Evolutionary conservation across 2,329 filamentous ascomycete genomes (phyloP).

Genomic region (Ciborinia camelliae): DNA sequence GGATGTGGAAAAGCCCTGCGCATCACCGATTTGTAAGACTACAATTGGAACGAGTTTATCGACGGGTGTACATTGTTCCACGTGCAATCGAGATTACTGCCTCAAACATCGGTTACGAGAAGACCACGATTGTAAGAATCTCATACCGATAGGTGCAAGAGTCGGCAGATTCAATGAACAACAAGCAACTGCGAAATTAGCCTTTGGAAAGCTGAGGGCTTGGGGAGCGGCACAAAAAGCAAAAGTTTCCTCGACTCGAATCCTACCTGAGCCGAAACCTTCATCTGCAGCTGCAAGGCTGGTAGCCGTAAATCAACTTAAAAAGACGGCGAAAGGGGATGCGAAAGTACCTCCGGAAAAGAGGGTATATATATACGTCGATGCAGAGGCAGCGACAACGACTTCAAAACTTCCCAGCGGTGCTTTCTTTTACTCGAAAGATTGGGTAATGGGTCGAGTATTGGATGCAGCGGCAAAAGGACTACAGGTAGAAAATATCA

Average conservation of each 20-base stretch:
- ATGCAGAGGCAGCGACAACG: conserved; percentile 83
- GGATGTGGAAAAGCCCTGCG: conserved; percentile 65
- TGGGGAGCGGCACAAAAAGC: conserved; percentile 77
- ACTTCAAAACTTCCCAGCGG: conserved; percentile 79
- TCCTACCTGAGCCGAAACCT: conserved; percentile 61
- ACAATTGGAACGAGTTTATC: conserved; percentile 64
- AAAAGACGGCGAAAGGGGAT: conserved; percentile 87
- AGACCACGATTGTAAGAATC: conserved; percentile 80
- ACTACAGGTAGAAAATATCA: conserved; percentile 78
- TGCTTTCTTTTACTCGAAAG: conserved; percentile 74
- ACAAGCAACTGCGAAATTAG: conserved; percentile 65
- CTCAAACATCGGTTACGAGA: conserved; percentile 72
- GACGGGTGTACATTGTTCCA: conserved; percentile 67
- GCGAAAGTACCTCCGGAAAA: conserved; percentile 76
- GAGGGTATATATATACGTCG: conserved; percentile 84
- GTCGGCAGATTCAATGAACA: conserved; percentile 45
- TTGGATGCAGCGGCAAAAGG: conserved; percentile 74
- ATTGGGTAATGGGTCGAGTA: conserved; percentile 86
- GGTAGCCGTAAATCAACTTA: conserved; percentile 71
- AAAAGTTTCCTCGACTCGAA: conserved; percentile 41
- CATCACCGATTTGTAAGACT: conserved; percentile 63
- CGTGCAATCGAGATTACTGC: conserved; percentile 72
- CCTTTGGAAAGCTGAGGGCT: conserved; percentile 71
- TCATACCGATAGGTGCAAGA: conserved; percentile 57
- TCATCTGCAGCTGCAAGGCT: conserved; percentile 61